Percentiles rank a stretch among this genome's conserved stretches.
These are phyloP conservation scores for Brassica balearica DNA, from an alignment of 441 rosid species.

Conservation along the genomic window DNA sequence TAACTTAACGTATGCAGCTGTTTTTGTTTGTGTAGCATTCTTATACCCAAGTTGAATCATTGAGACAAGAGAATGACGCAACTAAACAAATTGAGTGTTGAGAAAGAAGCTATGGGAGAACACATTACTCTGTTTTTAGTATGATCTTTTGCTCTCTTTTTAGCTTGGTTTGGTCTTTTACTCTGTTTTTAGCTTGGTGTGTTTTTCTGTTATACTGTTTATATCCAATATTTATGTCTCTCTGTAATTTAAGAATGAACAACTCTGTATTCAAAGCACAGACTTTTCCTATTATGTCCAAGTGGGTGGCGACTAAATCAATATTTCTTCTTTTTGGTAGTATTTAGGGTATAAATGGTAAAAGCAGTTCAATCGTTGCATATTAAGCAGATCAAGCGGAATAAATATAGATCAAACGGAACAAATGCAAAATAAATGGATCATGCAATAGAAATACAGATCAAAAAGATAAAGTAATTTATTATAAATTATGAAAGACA, in stretches of 20 bases:
- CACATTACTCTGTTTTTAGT: neutral
- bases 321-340: too few species aligned
- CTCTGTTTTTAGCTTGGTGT: neutral
- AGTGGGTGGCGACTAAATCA: too few species aligned
- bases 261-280: neutral
- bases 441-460: too few species aligned
- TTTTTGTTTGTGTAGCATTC: neutral
- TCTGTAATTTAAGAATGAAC: neutral
- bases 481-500: too few species aligned
- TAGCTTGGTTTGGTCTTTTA: neutral
- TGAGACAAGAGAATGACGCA: neutral
- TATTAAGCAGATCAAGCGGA: too few species aligned
- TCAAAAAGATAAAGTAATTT: too few species aligned
- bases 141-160: neutral
- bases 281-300: neutral
- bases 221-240: neutral
- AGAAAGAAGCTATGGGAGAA: constrained; percentile 15
- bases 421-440: too few species aligned
- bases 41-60: constrained; percentile 2
- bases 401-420: too few species aligned
- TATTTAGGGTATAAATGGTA: too few species aligned
- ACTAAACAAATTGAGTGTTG: neutral
- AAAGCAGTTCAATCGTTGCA: too few species aligned
- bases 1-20: neutral
- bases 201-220: neutral